Conservation (phyloP, 1,284 basidiomycete species). For the Afroboletus lepidellus region DNA sequence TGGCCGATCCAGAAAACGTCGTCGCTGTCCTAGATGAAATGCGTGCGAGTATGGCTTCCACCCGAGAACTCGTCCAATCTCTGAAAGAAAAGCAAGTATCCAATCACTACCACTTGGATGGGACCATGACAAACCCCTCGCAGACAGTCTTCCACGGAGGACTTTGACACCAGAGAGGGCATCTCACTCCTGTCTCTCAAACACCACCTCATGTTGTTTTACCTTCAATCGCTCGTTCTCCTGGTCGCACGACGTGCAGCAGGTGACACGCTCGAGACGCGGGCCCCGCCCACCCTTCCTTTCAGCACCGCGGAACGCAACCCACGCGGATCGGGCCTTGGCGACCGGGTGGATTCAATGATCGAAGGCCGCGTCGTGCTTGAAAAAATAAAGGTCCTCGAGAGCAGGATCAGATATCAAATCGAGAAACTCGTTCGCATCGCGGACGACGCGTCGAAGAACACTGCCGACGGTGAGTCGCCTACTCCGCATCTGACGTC, state of each 20-base stretch:
- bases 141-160: slow-evolving; percentile 37
- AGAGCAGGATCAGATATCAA: slow-evolving; percentile 89
- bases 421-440: slow-evolving; percentile 89
- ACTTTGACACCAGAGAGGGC: slow-evolving; percentile 66
- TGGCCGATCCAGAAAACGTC: slow-evolving; percentile 24
- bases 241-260: slow-evolving; percentile 67
- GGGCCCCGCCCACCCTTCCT: slow-evolving; percentile 46
- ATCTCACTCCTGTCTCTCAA: slow-evolving; percentile 91
- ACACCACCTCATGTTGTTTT: slow-evolving; percentile 83
- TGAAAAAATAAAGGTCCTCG: slow-evolving; percentile 80
- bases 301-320: slow-evolving; percentile 57
- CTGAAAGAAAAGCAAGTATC: slow-evolving; percentile 53
- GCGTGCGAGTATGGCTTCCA: slow-evolving; percentile 58
- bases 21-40: slow-evolving; percentile 58
- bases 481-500: background rate
- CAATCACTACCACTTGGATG: background rate
- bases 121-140: slow-evolving; percentile 5
- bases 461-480: slow-evolving; percentile 63
- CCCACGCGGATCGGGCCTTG: slow-evolving; percentile 52
- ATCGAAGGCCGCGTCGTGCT: slow-evolving; percentile 72
- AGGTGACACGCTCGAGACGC: slow-evolving; percentile 57
- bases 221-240: slow-evolving; percentile 84
- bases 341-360: slow-evolving; percentile 71
- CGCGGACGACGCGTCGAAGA: slow-evolving; percentile 59
- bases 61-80: slow-evolving; percentile 54